Evolutionary conservation across 2,329 filamentous ascomycete genomes (phyloP), one percentile per base, ranked within the genome.

Genomic region (Stagonosporopsis cucurbitacearum): DNA sequence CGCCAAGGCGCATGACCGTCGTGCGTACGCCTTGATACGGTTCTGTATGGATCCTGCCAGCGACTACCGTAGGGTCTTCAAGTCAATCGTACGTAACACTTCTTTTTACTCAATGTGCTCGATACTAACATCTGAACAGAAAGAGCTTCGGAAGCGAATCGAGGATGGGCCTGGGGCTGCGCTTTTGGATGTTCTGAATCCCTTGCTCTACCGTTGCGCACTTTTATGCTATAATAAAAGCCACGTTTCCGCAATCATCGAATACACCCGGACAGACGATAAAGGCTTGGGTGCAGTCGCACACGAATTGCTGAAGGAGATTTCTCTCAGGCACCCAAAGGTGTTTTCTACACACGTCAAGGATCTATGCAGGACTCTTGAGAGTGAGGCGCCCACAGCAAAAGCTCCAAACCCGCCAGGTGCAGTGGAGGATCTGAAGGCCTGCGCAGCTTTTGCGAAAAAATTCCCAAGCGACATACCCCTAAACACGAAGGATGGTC

Each of bases 321-420:
- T 98, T 26, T 98, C 95, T 0, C 88, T 91, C 49, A 86, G 87
- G 41, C 95, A 95, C 61, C 93, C 95, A 0, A 90, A 94, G 55
- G 86, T 98, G 8, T 92, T 99, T 79, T 94, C 95, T 70, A 90
- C 91, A 1, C 94, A 98, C 64, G 90, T 97, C 6, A 90, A 92
- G 58, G 92, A 96, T 59, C 85, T 99, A 42, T 96, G 93, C 78
- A 92, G 91, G 70, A 88, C 92, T 55, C 84, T 99, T 17, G 86
- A 92, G 62, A 86, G 91, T 23, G 88, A 93, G 67, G 89, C 91
- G 1, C 95, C 95, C 0, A 87, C 86, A 4, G 81, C 85, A 19
- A 86, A 81, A 17, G 85, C 84, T 48, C 71, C 82, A 1, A 93
- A 93, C 59, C 89, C 94, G 49, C 75, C 86, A 1, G 83, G 85